Evolutionary conservation across 1,284 basidiomycete species (phyloP).

Genomic region (Chiua sp.): DNA sequence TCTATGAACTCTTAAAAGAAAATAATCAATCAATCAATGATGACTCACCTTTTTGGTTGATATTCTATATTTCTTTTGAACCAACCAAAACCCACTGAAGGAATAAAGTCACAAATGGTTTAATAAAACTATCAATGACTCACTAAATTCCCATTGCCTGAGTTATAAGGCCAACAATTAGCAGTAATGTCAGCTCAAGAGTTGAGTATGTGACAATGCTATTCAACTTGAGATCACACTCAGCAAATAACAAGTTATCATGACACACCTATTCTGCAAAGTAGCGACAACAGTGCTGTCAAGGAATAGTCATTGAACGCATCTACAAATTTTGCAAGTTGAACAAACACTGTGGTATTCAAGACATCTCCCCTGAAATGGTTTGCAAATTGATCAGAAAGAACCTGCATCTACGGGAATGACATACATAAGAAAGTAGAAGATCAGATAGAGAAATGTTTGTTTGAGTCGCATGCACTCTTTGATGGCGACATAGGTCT

Average conservation of each 20-base stretch:
- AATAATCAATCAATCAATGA: neutral
- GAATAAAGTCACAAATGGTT: neutral
- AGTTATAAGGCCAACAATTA: slow-evolving; percentile 78
- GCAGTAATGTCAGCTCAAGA: slow-evolving; percentile 67
- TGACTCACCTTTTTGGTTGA: slow-evolving; percentile 69
- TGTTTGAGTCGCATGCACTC: slow-evolving; percentile 77
- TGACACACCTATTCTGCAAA: slow-evolving; percentile 71
- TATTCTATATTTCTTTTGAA: slow-evolving; percentile 75
- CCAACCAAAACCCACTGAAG: slow-evolving; percentile 73
- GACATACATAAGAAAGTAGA: slow-evolving; percentile 77
- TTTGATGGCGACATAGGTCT: slow-evolving; percentile 68
- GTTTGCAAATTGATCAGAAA: neutral
- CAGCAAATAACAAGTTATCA: neutral
- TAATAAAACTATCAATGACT: slow-evolving; percentile 24
- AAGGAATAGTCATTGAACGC: neutral
- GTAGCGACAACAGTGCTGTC: slow-evolving; percentile 78
- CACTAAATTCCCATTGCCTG: slow-evolving; percentile 81
- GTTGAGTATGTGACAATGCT: slow-evolving; percentile 70
- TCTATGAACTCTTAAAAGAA: slow-evolving; percentile 42
- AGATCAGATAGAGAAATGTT: slow-evolving; percentile 75
- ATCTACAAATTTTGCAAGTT: neutral
- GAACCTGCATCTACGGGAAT: neutral
- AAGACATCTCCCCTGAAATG: slow-evolving; percentile 66
- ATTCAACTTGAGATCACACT: slow-evolving; percentile 4
- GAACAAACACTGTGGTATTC: slow-evolving; percentile 72